Base-by-base conservation (phyloP, 2,329 filamentous ascomycete genomes). In the Colletotrichum sp. region DNA sequence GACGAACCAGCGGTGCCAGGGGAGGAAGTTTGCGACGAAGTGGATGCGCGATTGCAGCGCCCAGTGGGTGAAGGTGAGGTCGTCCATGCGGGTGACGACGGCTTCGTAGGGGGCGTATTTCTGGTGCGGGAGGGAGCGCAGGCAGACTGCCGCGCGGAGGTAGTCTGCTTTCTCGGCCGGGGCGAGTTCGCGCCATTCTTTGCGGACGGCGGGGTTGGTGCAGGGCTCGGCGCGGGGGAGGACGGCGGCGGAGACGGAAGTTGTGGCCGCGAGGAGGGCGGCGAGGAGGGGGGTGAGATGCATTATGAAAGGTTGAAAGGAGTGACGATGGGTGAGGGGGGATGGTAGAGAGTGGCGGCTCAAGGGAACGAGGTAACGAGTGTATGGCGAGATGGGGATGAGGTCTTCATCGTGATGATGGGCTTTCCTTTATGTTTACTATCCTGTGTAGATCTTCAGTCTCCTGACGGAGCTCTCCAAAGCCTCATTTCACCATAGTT, bases 1-100 rank as follows among this genome's bases (percentile, higher is more conserved):
- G 16, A 83, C 74, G 68, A 81, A 80, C 34, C 79, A 81, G 10
- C 84, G 81, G 75, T 86, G 84, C 79, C 81, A 85, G 2, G 84
- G 83, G 26, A 85, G 80, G 75, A 86, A 85, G 60, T 79, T 68
- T 24, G 78, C 79, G n/a, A 79, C 77, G 39, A 74, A 78, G 72
- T 80, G 79, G 32, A 79, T 78, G 13, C 57, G 28, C 12, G 28
- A 65, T 60, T 76, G 78, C 12, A 79, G 77, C 6, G 36, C 9
- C 18, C 68, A 71, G 72, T 79, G 78, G 6, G 78, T 78, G 57
- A 71, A 77, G 7, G 77, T 75, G 6, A 79, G 34, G 52, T 79
- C 78, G 74, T 79, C 78, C 60, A 78, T 57, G 39, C 75, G 71
- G 6, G 76, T 78, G 30, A 70, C 76, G 39, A 78, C 77, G 59